phyloP scores from a whole-genome alignment of 2,329 filamentous ascomycete species.

The Ustulina deusta region DNA sequence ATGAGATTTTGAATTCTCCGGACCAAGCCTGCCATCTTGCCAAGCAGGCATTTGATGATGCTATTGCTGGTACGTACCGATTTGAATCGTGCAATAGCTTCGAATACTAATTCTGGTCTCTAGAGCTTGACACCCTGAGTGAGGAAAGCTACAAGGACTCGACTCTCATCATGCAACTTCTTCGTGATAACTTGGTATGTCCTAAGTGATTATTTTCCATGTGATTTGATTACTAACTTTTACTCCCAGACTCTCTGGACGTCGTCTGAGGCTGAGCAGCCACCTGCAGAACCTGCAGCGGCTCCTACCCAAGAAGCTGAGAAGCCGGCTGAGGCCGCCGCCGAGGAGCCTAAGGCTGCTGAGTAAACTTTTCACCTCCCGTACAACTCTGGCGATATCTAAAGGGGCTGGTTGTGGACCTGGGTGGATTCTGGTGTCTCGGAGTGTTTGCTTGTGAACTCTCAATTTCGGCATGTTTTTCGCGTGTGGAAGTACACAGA shows the following conservation, averaged over 20 bases:
- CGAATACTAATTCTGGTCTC: constrained; percentile 44
- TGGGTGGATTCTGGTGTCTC: constrained; percentile 70
- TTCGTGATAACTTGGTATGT: constrained; percentile 93
- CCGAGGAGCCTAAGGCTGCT: constrained; percentile 76
- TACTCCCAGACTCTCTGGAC: constrained; percentile 90
- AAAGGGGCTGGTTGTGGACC: constrained; percentile 59
- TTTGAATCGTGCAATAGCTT: background rate
- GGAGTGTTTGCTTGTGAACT: constrained; percentile 71
- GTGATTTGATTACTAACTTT: constrained; percentile 2
- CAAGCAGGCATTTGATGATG: constrained; percentile 96
- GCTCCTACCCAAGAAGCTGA: constrained; percentile 67
- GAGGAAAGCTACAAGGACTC: constrained; percentile 99
- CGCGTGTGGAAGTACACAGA: constrained; percentile 62
- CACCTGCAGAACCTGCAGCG: constrained; percentile 65
- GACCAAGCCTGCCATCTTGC: constrained; percentile 98
- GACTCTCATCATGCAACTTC: constrained; percentile 97
- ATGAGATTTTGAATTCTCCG: constrained; percentile 98
- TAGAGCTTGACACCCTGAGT: constrained; percentile 94
- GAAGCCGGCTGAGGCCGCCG: constrained; percentile 66
- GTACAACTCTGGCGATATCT: constrained; percentile 57
- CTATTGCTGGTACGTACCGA: constrained; percentile 76
- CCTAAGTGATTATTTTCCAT: background rate
- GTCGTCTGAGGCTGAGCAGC: constrained; percentile 96
- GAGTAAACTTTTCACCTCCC: constrained; percentile 62
- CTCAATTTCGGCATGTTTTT: constrained; percentile 61